A percentile compares a stretch with the other conserved stretches of the same genome.
Evolutionary conservation across 1,284 basidiomycete species (phyloP).

Genomic region (Ustilago crameri): DNA sequence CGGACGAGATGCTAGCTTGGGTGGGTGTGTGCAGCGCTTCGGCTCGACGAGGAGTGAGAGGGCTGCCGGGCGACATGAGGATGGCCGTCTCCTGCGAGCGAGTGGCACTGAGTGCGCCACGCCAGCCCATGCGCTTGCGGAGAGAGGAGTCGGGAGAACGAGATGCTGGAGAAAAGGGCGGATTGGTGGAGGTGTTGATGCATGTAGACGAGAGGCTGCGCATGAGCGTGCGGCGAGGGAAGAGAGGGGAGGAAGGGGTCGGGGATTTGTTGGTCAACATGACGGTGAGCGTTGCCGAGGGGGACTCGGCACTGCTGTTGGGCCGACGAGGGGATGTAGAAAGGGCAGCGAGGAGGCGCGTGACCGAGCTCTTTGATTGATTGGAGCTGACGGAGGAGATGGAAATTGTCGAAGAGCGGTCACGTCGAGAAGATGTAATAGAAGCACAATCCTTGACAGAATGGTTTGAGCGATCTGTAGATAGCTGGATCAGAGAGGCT

Average conservation of each 20-base stretch:
- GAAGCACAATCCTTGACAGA: not conserved
- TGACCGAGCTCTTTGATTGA: conserved; percentile 8
- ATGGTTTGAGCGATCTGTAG: not conserved
- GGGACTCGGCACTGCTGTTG: not conserved
- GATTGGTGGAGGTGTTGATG: conserved; percentile 2
- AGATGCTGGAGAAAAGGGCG: conserved; percentile 8
- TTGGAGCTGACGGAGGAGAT: conserved; percentile 3
- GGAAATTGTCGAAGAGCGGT: conserved; percentile 16
- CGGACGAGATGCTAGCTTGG: conserved; percentile 14
- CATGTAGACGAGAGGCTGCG: conserved; percentile 37
- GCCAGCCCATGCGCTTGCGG: conserved; percentile 38
- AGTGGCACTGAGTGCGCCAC: conserved; percentile 2
- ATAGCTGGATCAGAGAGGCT: conserved; percentile 6
- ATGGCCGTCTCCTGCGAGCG: conserved; percentile 16
- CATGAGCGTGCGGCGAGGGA: conserved; percentile 29
- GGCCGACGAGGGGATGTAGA: conserved; percentile 5
- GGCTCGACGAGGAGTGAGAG: conserved; percentile 32
- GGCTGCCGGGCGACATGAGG: conserved; percentile 30
- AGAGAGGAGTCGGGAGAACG: not conserved
- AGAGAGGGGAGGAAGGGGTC: conserved; percentile 28
- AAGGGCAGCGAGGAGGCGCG: conserved; percentile 9
- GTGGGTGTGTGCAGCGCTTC: conserved; percentile 33
- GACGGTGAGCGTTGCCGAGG: conserved; percentile 7
- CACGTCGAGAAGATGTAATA: not conserved
- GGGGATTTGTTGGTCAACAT: conserved; percentile 24